phyloP scores from a whole-genome alignment of 2,329 filamentous ascomycete genomes.

The Aureobasidium sp. region DNA sequence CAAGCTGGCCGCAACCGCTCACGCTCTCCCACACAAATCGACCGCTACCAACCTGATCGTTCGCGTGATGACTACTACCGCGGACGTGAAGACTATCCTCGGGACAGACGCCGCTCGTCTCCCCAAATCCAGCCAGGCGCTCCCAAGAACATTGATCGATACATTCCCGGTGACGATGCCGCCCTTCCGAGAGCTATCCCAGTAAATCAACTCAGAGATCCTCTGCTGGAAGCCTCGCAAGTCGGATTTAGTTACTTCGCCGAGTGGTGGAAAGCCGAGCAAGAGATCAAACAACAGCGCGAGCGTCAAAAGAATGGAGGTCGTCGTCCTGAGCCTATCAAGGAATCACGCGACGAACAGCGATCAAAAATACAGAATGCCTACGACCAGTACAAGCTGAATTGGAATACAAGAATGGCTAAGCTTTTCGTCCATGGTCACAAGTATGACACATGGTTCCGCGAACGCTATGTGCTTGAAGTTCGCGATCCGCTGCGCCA shows the following conservation, averaged over 20 bases:
- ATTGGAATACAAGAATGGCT: slow-evolving; percentile 54
- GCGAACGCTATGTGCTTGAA: slow-evolving; percentile 82
- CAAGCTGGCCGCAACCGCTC: slow-evolving; percentile 54
- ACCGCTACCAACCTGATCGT: slow-evolving; percentile 68
- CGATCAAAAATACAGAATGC: slow-evolving; percentile 66
- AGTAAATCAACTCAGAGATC: slow-evolving; percentile 62
- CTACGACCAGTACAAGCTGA: slow-evolving; percentile 53
- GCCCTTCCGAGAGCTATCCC: slow-evolving; percentile 33
- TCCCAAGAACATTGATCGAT: slow-evolving; percentile 60
- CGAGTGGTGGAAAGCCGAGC: slow-evolving; percentile 78
- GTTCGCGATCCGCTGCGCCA: slow-evolving; percentile 65
- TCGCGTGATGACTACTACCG: slow-evolving; percentile 59
- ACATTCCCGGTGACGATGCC: slow-evolving; percentile 65
- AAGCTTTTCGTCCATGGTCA: slow-evolving; percentile 83
- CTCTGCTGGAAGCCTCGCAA: slow-evolving; percentile 64
- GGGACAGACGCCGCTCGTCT: slow-evolving; percentile 53
- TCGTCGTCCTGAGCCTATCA: slow-evolving; percentile 55
- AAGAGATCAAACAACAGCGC: slow-evolving; percentile 73
- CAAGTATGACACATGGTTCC: slow-evolving; percentile 96
- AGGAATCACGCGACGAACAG: slow-evolving; percentile 69
- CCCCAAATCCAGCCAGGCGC: slow-evolving; percentile 23
- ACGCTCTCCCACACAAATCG: slow-evolving; percentile 61
- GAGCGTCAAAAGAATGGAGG: slow-evolving; percentile 62
- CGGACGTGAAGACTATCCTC: slow-evolving; percentile 53
- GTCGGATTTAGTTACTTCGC: slow-evolving; percentile 80